Evolutionary conservation across 371 early-diverging fungal genomes (phyloP), one percentile per base, ranked within the genome.

Genomic region (Lichtheimia ornata): DNA sequence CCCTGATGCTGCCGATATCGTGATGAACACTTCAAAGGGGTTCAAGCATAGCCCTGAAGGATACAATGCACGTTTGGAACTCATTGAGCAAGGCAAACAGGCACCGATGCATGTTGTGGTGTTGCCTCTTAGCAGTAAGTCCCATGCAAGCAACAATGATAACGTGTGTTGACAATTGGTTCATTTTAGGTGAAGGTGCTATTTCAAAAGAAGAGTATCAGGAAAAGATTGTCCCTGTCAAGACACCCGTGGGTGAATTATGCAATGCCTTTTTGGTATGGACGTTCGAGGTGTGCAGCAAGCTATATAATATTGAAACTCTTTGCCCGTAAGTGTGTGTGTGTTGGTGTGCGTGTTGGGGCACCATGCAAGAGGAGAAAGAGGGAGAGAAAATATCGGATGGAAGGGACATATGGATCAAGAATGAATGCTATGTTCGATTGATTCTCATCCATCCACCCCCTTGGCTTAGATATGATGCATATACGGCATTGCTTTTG

Each of bases 1-100:
- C 58, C 76, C 83, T 7, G 66, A 78, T 54, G 80, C 85, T 0
- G 84, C 83, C 20, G 67, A 79, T 58, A 53, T 69, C 24, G 72
- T 86, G 0, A 17, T 84, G 50, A 56, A 66, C 17, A 64, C 82
- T 0, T 79, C 80, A 5, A 58, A 64, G 27, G 67, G 72, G n/a
- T 72, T 67, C 22, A 64, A 74, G 42, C 73, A 40, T 27, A 58
- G 45, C 51, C 63, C 67, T 58, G 53, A 15, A 53, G 76, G 62
- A 42, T 66, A 53, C 42, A 12, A 24, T 18, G 22, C 18, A 13
- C 71, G 65, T 22, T 25, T 58, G 12, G 59, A 61, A 5, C 58
- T 65, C 4, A 53, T 70, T 15, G 24, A 50, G 4, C 22, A 62
- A 24, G 58, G 62, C 17, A 62, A 71, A 35, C 24, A 47, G n/a